Base-by-base conservation (phyloP, 345 rosid species). In the Syzygium aromaticum region DNA sequence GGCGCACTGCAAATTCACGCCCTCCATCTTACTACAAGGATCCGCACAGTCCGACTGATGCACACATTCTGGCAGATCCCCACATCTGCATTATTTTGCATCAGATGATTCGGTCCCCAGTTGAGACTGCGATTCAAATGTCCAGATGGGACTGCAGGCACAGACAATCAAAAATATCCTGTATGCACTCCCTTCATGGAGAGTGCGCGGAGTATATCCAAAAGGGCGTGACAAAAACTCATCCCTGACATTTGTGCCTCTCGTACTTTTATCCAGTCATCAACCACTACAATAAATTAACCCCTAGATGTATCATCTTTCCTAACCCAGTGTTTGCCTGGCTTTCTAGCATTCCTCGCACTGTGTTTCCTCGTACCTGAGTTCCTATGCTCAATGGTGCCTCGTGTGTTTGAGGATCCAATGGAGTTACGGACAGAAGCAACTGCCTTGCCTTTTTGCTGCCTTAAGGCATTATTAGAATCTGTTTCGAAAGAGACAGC, bases 271-370 rank as follows among this genome's bases (percentile, higher is more conserved):
- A 67, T 33, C 25, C 25, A 67, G 46, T 33, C 59, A 22, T 8
- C 27, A 22, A 54, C 59, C 7, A 54, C 59, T 22, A 54, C 27
- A 22, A 7, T 54, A 43, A 21, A 73, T 73, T 38, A 73, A 73
- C 13, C 49, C 49, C 82, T 73, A 89, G 89, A 38, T 51, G 84
- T 86, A 64, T 87, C 84, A 15, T 89, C 94, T 87, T 85, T 94
- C 87, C 86, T 89, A 52, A 93, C 85, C 97, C 97, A 94, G 52
- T 91, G 93, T 25, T 63, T 88, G 53, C 25, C 90, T 77, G 77
- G 94, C 49, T 86, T 93, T 89, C 91, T 89, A 25, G 89, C 59
- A 85, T 90, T 89, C 73, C 64, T 89, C 46, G 14, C 87, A 78
- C 90, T 88, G 1, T 64, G 88, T 88, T 80, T 90, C 88, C 93